Conservation (phyloP, 768 basidiomycete species). For the Neoboletus subvelutipes region DNA sequence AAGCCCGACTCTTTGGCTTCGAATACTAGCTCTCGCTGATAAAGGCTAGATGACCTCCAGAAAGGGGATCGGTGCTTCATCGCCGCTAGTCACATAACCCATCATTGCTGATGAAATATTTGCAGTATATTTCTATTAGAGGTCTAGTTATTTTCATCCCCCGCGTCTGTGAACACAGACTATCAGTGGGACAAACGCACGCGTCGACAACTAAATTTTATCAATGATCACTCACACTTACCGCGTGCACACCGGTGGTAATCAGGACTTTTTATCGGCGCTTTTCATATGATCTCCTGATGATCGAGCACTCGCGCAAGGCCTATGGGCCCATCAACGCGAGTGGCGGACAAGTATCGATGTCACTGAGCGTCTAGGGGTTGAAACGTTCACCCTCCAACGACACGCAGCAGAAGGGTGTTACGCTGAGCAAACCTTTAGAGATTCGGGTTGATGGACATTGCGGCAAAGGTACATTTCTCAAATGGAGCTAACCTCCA, state of each 20-base stretch:
- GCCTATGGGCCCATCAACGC: background rate
- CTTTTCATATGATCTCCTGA: conserved; percentile 3
- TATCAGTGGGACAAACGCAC: background rate
- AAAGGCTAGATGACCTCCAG: background rate
- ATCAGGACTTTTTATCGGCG: background rate
- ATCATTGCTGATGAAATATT: background rate
- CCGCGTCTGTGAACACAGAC: background rate
- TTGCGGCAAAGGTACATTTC: background rate
- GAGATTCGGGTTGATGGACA: background rate
- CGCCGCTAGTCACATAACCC: background rate
- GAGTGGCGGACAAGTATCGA: background rate
- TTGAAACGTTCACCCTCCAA: background rate
- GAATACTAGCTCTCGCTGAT: too few species aligned
- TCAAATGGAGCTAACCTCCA: background rate
- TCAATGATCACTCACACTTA: background rate
- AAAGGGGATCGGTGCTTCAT: background rate
- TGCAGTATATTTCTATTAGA: background rate
- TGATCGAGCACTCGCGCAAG: background rate
- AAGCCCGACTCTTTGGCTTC: background rate
- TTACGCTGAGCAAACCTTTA: too few species aligned
- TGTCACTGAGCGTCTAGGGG: background rate
- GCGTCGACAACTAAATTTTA: background rate
- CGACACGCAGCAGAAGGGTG: too few species aligned
- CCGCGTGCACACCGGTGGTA: background rate
- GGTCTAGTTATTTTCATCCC: background rate